A percentile compares a stretch with the other conserved stretches of the same genome.
phyloP scores from a whole-genome alignment of 768 basidiomycete species.

The Hydnum rufescens region DNA sequence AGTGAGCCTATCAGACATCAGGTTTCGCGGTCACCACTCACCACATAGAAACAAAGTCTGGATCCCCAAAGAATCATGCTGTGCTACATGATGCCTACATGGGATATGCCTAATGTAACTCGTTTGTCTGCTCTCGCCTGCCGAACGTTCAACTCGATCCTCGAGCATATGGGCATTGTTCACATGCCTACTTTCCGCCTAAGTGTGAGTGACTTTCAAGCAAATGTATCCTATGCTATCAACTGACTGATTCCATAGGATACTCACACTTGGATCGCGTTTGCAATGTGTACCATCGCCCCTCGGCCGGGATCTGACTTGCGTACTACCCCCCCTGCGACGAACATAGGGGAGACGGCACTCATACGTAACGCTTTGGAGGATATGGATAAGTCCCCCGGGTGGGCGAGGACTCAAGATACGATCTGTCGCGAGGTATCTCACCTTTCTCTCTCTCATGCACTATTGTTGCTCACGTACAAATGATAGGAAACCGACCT shows the following conservation, averaged over 20 bases:
- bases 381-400: neutral
- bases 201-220: neutral
- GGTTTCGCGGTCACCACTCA: neutral
- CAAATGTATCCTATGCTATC: too few species aligned
- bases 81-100: constrained; percentile 18
- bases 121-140: constrained; percentile 19
- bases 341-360: neutral
- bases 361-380: neutral
- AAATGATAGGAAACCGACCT: constrained; percentile 21
- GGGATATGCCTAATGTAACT: constrained; percentile 17
- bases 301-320: neutral
- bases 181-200: constrained; percentile 21
- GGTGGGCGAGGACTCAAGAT: neutral
- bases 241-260: too few species aligned
- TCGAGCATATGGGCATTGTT: constrained; percentile 20
- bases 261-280: constrained; percentile 18
- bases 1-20: constrained; percentile 6
- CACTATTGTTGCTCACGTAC: too few species aligned
- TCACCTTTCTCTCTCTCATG: too few species aligned
- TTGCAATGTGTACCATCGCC: constrained; percentile 19
- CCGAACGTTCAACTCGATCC: constrained; percentile 18
- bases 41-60: too few species aligned
- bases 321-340: neutral
- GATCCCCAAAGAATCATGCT: neutral
- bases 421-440: neutral